A percentile compares a stretch with the other conserved stretches of the same genome.
phyloP scores from a whole-genome alignment of 2,329 filamentous ascomycete genomes.

The Aspergillus candidus region DNA sequence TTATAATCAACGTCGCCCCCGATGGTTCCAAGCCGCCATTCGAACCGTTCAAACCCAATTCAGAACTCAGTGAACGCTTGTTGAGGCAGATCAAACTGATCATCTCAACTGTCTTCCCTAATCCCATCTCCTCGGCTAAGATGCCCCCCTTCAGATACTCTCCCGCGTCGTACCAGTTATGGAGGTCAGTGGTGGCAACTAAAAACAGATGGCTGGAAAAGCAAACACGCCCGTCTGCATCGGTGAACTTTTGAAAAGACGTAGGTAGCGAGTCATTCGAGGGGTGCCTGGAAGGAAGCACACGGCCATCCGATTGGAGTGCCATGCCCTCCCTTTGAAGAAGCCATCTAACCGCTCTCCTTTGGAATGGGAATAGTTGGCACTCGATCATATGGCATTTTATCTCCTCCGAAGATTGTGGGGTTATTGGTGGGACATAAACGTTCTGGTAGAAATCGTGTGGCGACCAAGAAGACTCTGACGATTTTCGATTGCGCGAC shows the following conservation, averaged over 20 bases:
- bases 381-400: constrained; percentile 31
- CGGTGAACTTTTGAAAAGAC: constrained; percentile 34
- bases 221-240: constrained; percentile 34
- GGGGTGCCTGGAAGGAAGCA: constrained; percentile 14
- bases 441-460: constrained; percentile 45
- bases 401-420: constrained; percentile 28
- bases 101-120: constrained; percentile 47
- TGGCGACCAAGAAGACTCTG: constrained; percentile 25
- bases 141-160: constrained; percentile 38
- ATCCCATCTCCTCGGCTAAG: constrained; percentile 47
- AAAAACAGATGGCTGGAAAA: constrained; percentile 40
- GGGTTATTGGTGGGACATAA: constrained; percentile 36
- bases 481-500: constrained; percentile 1
- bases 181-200: constrained; percentile 32
- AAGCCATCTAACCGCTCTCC: constrained; percentile 43
- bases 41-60: constrained; percentile 10
- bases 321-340: constrained; percentile 39
- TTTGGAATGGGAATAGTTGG: constrained; percentile 45
- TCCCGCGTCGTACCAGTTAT: constrained; percentile 26
- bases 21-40: constrained; percentile 34
- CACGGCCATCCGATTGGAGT: constrained; percentile 26
- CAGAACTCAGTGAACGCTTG: constrained; percentile 16
- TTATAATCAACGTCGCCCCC: constrained; percentile 57
- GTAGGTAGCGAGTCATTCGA: constrained; percentile 22
- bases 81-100: constrained; percentile 42